Conservation (phyloP, 257 asterid species). For the Plantago elongata region DNA sequence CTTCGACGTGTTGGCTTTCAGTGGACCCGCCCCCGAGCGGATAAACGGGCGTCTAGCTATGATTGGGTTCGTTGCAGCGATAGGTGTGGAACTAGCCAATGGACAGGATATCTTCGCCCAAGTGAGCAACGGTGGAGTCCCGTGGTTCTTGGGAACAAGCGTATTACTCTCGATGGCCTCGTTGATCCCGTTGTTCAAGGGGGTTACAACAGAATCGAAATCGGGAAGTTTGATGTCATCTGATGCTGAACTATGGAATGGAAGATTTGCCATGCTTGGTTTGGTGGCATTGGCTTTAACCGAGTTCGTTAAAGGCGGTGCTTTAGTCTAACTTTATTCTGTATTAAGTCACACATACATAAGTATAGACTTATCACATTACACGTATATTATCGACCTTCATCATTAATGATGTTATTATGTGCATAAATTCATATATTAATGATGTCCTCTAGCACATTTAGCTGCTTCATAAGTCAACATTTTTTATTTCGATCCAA, state of each 20-base stretch:
- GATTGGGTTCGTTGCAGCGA: conserved; percentile 46
- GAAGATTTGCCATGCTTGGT: too few relatives aligned
- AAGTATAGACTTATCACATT: too few relatives aligned
- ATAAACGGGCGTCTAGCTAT: conserved; percentile 47
- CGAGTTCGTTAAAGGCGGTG: conserved; percentile 34
- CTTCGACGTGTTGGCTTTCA: conserved; percentile 32
- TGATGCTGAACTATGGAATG: conserved; percentile 22
- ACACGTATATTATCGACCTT: too few relatives aligned
- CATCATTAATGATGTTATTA: too few relatives aligned
- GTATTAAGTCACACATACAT: too few relatives aligned
- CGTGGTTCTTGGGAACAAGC: conserved; percentile 34
- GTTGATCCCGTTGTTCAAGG: conserved; percentile 34
- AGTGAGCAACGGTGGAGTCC: conserved; percentile 31
- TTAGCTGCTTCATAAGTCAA: too few relatives aligned
- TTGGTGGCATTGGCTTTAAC: conserved; percentile 17
- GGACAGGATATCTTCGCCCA: conserved; percentile 35
- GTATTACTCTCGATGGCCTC: conserved; percentile 36
- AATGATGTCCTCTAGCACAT: too few relatives aligned
- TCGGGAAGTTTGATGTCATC: conserved; percentile 31
- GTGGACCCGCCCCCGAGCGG: conserved; percentile 50
- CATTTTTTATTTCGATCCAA: too few relatives aligned
- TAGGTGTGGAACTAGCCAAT: conserved; percentile 35
- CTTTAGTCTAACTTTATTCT: conserved; percentile 21
- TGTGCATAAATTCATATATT: too few relatives aligned
- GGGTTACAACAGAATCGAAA: conserved; percentile 30